Conservation (phyloP, 1,139 yeast genomes). For the Candida frijolesensis region DNA sequence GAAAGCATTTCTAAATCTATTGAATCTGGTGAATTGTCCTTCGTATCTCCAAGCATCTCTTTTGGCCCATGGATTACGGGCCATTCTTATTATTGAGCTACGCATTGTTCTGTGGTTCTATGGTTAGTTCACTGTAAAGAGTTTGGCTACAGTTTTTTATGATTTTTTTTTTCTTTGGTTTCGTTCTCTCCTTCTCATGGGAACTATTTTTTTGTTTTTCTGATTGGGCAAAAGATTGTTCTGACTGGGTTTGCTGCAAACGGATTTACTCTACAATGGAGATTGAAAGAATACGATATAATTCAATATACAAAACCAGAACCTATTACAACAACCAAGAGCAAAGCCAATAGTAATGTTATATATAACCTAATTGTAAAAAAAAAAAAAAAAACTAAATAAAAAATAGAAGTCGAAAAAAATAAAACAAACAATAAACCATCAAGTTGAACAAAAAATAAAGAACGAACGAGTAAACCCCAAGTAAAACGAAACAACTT, state of each 20-base stretch:
- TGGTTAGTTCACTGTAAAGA: neutral
- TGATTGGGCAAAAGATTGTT: slow-evolving; percentile 3
- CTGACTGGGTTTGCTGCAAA: neutral
- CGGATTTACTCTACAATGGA: neutral
- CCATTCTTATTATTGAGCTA: slow-evolving; percentile 10
- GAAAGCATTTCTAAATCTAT: slow-evolving; percentile 72
- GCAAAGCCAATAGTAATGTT: neutral
- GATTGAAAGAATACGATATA: neutral
- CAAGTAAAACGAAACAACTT: neutral
- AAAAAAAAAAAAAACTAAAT: neutral
- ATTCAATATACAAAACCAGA: neutral
- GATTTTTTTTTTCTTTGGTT: slow-evolving; percentile 1
- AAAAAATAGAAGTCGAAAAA: neutral
- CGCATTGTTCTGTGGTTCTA: neutral
- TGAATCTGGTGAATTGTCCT: slow-evolving; percentile 74
- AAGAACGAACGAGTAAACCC: neutral
- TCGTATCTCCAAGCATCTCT: slow-evolving; percentile 94
- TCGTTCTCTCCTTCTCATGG: neutral
- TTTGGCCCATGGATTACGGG: slow-evolving; percentile 50
- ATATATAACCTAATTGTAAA: neutral
- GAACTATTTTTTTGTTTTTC: neutral
- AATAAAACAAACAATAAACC: neutral
- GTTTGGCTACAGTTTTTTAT: neutral
- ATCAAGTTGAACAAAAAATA: neutral
- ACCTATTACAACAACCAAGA: neutral